phyloP scores from a whole-genome alignment of 2,329 filamentous ascomycete genomes.

The Tricladium varicosporioides region DNA sequence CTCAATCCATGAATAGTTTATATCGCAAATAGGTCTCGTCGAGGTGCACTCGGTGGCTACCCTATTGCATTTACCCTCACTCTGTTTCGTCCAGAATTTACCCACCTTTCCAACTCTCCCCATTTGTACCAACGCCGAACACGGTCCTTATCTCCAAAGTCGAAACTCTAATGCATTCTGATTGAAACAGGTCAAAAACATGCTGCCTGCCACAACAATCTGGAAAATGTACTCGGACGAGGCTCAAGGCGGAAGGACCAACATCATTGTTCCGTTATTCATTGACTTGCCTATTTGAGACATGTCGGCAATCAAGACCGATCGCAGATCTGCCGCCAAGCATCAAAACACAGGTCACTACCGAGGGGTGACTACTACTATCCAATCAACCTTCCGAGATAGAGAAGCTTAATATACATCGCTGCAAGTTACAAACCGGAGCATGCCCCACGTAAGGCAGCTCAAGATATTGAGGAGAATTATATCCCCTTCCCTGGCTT shows the following conservation, averaged over 20 bases:
- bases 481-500: neutral
- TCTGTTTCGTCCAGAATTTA: neutral
- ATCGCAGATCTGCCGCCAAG: constrained; percentile 10
- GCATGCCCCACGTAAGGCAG: constrained; percentile 4
- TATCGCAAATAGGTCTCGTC: neutral
- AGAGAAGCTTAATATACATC: constrained; percentile 9
- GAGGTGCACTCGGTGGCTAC: neutral
- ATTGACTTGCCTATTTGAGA: constrained; percentile 10
- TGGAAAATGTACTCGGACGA: neutral
- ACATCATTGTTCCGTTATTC: neutral
- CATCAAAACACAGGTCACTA: constrained; percentile 8
- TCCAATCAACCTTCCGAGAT: constrained; percentile 6
- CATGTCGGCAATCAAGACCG: neutral
- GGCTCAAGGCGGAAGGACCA: neutral
- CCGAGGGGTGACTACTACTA: neutral
- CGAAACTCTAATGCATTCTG: neutral
- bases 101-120: neutral
- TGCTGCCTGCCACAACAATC: neutral
- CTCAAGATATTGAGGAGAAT: neutral
- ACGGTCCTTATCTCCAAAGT: neutral
- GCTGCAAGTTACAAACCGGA: constrained; percentile 2
- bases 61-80: neutral
- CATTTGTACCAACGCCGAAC: neutral
- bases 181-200: neutral
- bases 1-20: neutral